Percentiles rank a stretch among this genome's conserved stretches.
Evolutionary conservation across 495 filamentous ascomycete species (phyloP).

Genomic region (Talaromyces ruber): DNA sequence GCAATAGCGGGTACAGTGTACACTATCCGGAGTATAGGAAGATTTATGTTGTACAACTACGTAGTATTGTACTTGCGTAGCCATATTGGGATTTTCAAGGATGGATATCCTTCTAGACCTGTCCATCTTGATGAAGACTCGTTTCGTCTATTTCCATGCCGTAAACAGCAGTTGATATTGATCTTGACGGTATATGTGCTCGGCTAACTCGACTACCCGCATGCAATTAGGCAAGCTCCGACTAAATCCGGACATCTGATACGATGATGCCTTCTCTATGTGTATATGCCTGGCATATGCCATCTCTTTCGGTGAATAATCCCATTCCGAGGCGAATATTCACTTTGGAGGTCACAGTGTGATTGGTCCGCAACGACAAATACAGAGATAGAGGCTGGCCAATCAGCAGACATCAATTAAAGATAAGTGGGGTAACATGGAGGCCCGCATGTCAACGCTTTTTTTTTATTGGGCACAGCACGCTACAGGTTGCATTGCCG

Average conservation of each 20-base stretch:
- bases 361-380: background rate
- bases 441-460: background rate
- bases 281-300: background rate
- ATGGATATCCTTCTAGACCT: background rate
- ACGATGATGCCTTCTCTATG: background rate
- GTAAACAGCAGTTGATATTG: background rate
- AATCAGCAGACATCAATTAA: background rate
- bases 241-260: background rate
- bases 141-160: background rate
- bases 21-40: background rate
- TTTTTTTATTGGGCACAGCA: background rate
- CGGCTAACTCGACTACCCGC: no score
- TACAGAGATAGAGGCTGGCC: background rate
- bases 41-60: no score
- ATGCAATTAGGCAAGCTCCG: background rate
- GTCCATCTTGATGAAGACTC: background rate
- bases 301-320: background rate
- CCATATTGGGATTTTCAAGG: background rate
- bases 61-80: background rate
- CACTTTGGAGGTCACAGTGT: background rate
- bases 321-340: background rate
- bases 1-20: background rate
- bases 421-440: background rate
- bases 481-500: background rate
- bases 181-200: no score